Base-by-base conservation (phyloP, 208 protist genomes). In the Novymonas esmeraldas region DNA sequence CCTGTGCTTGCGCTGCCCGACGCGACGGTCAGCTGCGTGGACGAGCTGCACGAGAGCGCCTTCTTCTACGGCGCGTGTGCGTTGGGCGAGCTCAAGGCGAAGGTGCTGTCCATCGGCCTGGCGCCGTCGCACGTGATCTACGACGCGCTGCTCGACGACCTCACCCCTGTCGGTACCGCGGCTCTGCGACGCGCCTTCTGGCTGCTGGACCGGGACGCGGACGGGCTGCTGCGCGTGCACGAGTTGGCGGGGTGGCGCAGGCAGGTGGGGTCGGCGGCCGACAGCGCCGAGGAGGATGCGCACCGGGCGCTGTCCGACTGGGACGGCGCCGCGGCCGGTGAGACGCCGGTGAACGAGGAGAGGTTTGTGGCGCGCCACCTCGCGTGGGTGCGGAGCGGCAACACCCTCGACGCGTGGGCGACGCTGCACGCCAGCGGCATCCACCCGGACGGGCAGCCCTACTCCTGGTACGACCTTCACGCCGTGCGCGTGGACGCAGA, bases 401-500 rank as follows among this genome's bases (percentile, higher is more conserved):
- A 82, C 31, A 39, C 55, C 9, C 39, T 73, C 45, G 77, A 82
- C 33, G 85, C 85, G 42, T 97, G 92, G 92, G 84, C 87, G 24
- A 93, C 89, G 22, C 84, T 97, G 36, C 73, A 87, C 64, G 63
- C 70, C 3, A 76, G 78, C 2, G 92, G 89, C 20, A 79, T 87
- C 3, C 65, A 87, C 64, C 81, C 80, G 1, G 73, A 84, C 64
- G 92, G 89, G 3, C 64, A 92, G 4, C 89, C 92, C 3, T 95
- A 91, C 73, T 87, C 89, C 6, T 90, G 84, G 82, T 68, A 81
- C n/a, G 92, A 97, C 74, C 39, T 95, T 6, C 75, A 94, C 60
- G 58, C 67, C 16, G 66, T 94, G 41, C 81, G 79, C 45, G 68
- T 89, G 2, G 81, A 85, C 31, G 62, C 63, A 34, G 78, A 84